phyloP scores from a whole-genome alignment of 257 asterid genomes.

The Linaria vulgaris region DNA sequence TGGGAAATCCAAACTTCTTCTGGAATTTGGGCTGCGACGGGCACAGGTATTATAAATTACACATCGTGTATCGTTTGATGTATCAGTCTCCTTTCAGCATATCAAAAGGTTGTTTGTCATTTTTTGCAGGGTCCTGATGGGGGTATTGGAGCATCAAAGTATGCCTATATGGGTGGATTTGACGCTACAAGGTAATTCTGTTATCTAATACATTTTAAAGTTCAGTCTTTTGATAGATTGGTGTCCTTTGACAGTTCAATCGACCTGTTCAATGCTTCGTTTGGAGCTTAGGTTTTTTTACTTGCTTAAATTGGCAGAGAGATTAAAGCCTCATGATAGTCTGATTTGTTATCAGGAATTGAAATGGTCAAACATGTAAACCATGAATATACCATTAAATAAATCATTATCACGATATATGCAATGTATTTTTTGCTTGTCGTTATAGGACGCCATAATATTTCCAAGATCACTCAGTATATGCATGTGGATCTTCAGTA shows the following conservation, averaged over 20 bases:
- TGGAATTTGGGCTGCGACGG: constrained; percentile 92
- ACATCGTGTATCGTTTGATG: constrained; percentile 24
- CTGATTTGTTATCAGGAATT: constrained; percentile 14
- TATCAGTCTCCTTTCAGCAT: constrained; percentile 20
- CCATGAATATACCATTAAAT: constrained; percentile 1
- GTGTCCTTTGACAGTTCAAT: constrained; percentile 5
- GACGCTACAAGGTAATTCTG: constrained; percentile 90
- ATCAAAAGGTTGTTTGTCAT: constrained; percentile 20
- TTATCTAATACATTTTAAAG: background rate
- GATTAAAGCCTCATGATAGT: background rate
- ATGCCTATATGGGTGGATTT: constrained; percentile 97
- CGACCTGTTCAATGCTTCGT: constrained; percentile 1
- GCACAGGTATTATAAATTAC: constrained; percentile 65
- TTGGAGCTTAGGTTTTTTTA: background rate
- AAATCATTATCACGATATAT: constrained; percentile 2
- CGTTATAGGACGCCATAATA: background rate
- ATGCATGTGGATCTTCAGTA: background rate
- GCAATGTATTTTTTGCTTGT: constrained; percentile 10
- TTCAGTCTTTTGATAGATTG: background rate
- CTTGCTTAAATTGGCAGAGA: background rate
- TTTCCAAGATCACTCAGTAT: background rate
- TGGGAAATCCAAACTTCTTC: constrained; percentile 89
- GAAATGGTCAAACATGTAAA: constrained; percentile 9
- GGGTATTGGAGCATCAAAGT: constrained; percentile 92
- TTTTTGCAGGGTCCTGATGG: constrained; percentile 97